phyloP scores from a whole-genome alignment of 495 filamentous ascomycete genomes.

The Parathielavia appendiculata region DNA sequence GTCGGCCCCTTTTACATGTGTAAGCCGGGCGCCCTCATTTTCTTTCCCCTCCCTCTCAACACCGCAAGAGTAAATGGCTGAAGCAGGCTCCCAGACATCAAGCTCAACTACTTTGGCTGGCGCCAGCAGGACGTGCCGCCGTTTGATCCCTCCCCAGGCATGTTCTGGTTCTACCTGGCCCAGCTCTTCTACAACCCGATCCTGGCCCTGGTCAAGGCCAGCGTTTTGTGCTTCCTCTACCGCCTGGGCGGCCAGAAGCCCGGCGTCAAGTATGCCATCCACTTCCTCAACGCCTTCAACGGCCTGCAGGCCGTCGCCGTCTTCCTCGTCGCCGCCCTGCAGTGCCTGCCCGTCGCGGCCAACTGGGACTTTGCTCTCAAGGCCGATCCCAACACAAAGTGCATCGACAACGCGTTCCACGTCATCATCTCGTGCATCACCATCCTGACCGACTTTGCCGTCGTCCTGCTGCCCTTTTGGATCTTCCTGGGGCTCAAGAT shows the following conservation, averaged over 20 bases:
- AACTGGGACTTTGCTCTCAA: constrained; percentile 36
- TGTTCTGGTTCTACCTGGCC: constrained; percentile 43
- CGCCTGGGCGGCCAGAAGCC: constrained; percentile 37
- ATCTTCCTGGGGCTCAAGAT: constrained; percentile 44
- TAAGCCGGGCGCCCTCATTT: background rate
- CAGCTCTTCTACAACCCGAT: constrained; percentile 57
- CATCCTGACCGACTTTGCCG: constrained; percentile 43
- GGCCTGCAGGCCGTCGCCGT: constrained; percentile 44
- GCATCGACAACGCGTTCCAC: constrained; percentile 40
- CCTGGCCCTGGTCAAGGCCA: constrained; percentile 51
- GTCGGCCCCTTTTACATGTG: constrained; percentile 19
- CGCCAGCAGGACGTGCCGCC: constrained; percentile 41
- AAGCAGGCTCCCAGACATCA: constrained; percentile 4
- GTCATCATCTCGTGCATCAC: constrained; percentile 40
- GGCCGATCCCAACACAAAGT: constrained; percentile 35
- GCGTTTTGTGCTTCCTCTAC: constrained; percentile 52
- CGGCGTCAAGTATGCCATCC: constrained; percentile 36
- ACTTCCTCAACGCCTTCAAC: constrained; percentile 43
- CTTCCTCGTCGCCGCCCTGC: constrained; percentile 50
- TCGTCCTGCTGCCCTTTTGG: constrained; percentile 42
- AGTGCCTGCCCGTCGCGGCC: constrained; percentile 44
- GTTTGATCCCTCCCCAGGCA: constrained; percentile 25
- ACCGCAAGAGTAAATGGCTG: background rate
- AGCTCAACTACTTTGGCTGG: constrained; percentile 41
- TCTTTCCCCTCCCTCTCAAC: too few relatives aligned